These are phyloP conservation scores for Boletus sp. DNA, from an alignment of 768 basidiomycete species.

Conservation along the genomic window DNA sequence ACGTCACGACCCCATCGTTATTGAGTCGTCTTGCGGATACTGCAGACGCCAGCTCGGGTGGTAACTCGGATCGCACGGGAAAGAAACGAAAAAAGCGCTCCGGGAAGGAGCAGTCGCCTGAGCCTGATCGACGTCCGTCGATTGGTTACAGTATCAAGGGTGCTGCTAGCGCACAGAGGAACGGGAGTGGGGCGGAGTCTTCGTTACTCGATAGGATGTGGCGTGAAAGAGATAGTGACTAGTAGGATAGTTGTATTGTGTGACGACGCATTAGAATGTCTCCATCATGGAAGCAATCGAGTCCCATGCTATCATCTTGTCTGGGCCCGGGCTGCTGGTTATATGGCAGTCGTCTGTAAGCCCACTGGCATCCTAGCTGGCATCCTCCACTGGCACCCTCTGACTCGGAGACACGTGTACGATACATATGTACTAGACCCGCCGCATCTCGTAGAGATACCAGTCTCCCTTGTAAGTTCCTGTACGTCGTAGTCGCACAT, in stretches of 20 bases:
- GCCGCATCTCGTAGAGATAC: too few species aligned
- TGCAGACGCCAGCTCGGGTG: constrained; percentile 14
- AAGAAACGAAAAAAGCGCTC: constrained; percentile 20
- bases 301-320: too few species aligned
- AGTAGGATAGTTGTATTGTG: constrained; percentile 22
- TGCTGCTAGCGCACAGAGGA: constrained; percentile 40
- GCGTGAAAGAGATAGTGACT: constrained; percentile 28
- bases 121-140: constrained; percentile 34
- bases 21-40: constrained; percentile 42
- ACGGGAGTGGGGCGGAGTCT: constrained; percentile 15
- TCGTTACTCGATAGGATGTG: constrained; percentile 39
- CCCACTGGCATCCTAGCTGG: too few species aligned
- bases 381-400: too few species aligned
- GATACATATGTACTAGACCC: too few species aligned
- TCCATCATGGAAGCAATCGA: not conserved
- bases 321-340: too few species aligned
- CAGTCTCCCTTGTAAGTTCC: too few species aligned
- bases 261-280: constrained; percentile 11
- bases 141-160: constrained; percentile 56
- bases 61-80: constrained; percentile 18
- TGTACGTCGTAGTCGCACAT: too few species aligned
- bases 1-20: constrained; percentile 37
- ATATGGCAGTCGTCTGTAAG: too few species aligned
- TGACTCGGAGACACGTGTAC: too few species aligned
- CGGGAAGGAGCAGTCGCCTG: constrained; percentile 23